These are phyloP conservation scores for Helianthus annuus DNA, from an alignment of 129 eudicot species.

Conservation along the genomic window HanXRQr2.0-SUNRISE NC_035447.2:169942713-169943212, in stretches of 20 bases:
- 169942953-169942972: constrained; percentile 95
- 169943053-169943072: constrained; percentile 97
- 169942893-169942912: constrained; percentile 98
- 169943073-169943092: constrained; percentile 98
- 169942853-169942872: constrained; percentile 98
- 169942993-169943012: constrained; percentile 96
- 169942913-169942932: constrained; percentile 99
- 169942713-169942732: constrained; percentile 81
- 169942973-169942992: constrained; percentile 94
- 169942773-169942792: constrained; percentile 95
- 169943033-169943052: constrained; percentile 99
- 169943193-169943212: constrained; percentile 91
- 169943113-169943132: constrained; percentile 95
- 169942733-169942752: constrained; percentile 96
- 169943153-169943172: constrained; percentile 99
- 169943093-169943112: constrained; percentile 99
- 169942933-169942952: constrained; percentile 95
- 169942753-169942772: constrained; percentile 95
- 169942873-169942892: constrained; percentile 95
- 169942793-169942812: constrained; percentile 93
- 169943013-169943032: constrained; percentile 96
- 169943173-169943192: constrained; percentile 92
- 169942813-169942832: constrained; percentile 98
- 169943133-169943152: constrained; percentile 98
- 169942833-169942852: constrained; percentile 96